Conservation (phyloP, 331 rosid genomes). For the Pyracantha coccinea region DNA sequence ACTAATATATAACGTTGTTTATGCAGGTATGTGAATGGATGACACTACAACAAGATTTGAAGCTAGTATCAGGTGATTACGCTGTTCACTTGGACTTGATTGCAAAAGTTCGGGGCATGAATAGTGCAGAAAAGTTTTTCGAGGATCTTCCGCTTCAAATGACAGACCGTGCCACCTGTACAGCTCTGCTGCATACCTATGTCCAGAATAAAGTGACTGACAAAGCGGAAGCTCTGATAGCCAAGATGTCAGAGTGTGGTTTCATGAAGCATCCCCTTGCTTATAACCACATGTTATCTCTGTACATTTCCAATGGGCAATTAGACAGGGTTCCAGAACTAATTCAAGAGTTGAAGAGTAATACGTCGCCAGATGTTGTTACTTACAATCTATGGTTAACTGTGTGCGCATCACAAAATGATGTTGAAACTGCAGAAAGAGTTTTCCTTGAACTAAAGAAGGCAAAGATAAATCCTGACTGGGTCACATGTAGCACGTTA, state of each 20-base stretch:
- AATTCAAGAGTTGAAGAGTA: slow-evolving; percentile 50
- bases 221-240: slow-evolving; percentile 82
- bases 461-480: slow-evolving; percentile 60
- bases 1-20: neutral
- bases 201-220: slow-evolving; percentile 48
- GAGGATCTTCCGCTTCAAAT: slow-evolving; percentile 71
- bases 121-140: slow-evolving; percentile 82
- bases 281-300: slow-evolving; percentile 75
- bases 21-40: slow-evolving; percentile 90
- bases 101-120: slow-evolving; percentile 77
- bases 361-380: slow-evolving; percentile 52
- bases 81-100: slow-evolving; percentile 91
- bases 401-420: slow-evolving; percentile 50
- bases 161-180: slow-evolving; percentile 37
- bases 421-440: slow-evolving; percentile 67
- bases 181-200: slow-evolving; percentile 76
- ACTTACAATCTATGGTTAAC: slow-evolving; percentile 63
- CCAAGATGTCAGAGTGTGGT: slow-evolving; percentile 68
- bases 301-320: slow-evolving; percentile 54
- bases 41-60: slow-evolving; percentile 62
- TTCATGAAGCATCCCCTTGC: slow-evolving; percentile 56
- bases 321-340: slow-evolving; percentile 51
- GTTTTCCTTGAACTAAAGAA: slow-evolving; percentile 62
- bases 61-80: slow-evolving; percentile 68
- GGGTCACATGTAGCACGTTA: slow-evolving; percentile 72